Conservation (phyloP, 1,139 yeast species). For the Candida glucosophila region DNA sequence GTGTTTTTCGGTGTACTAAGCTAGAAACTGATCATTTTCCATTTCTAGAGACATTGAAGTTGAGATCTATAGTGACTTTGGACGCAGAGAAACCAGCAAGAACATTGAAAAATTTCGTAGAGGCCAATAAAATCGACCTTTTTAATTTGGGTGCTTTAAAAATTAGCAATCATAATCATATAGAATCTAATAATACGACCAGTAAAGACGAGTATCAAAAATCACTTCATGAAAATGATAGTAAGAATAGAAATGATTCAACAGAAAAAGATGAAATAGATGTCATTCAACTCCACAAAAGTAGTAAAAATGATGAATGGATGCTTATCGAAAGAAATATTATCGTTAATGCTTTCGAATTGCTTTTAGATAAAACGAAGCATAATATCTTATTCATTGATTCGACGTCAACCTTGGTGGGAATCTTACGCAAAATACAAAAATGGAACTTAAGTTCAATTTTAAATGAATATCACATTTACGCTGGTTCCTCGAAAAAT, state of each 20-base stretch:
- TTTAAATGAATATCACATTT: constrained; percentile 75
- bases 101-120: constrained; percentile 37
- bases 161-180: constrained; percentile 33
- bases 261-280: constrained; percentile 7
- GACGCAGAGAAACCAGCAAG: constrained; percentile 71
- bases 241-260: constrained; percentile 7
- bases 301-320: constrained; percentile 48
- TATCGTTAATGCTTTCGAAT: constrained; percentile 47
- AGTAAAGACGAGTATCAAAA: constrained; percentile 2
- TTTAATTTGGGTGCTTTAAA: constrained; percentile 39
- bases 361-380: constrained; percentile 53
- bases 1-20: constrained; percentile 53
- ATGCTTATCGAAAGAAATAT: constrained; percentile 60
- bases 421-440: constrained; percentile 71
- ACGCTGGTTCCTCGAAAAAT: constrained; percentile 55
- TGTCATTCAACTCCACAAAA: constrained; percentile 9
- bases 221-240: constrained; percentile 11
- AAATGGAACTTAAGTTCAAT: constrained; percentile 85
- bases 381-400: constrained; percentile 73
- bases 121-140: constrained; percentile 33
- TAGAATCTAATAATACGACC: constrained; percentile 12
- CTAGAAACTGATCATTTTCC: constrained; percentile 51
- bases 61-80: constrained; percentile 50
- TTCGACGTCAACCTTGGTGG: constrained; percentile 70
- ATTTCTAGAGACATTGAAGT: constrained; percentile 54